A percentile compares a stretch with the other conserved stretches of the same genome.
phyloP scores from a whole-genome alignment of 2,329 filamentous ascomycete genomes.

The Pseudogymnoascus sp. region DNA sequence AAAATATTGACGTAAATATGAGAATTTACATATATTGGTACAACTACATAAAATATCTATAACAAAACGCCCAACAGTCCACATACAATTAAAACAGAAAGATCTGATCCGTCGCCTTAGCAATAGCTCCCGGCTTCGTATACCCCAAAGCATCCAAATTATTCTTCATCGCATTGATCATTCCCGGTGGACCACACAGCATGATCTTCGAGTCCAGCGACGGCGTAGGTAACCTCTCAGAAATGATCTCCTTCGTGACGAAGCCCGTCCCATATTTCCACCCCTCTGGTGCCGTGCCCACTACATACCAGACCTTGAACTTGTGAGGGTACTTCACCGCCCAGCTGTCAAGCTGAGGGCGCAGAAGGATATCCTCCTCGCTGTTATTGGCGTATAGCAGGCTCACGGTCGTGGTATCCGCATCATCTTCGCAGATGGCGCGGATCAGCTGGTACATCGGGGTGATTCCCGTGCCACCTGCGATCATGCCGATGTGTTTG shows the following conservation, averaged over 20 bases:
- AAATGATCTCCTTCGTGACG: constrained; percentile 43
- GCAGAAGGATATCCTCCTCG: constrained; percentile 51
- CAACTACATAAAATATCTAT: background rate
- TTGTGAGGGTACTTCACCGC: constrained; percentile 42
- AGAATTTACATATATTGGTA: background rate
- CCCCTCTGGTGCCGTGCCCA: constrained; percentile 37
- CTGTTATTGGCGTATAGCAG: constrained; percentile 51
- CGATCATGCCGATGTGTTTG: constrained; percentile 45
- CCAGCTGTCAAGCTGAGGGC: constrained; percentile 45
- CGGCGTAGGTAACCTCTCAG: constrained; percentile 39
- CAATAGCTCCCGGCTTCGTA: constrained; percentile 38
- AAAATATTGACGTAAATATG: background rate
- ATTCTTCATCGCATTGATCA: constrained; percentile 50
- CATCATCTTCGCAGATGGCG: constrained; percentile 52
- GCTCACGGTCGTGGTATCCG: constrained; percentile 46
- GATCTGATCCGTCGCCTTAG: constrained; percentile 46
- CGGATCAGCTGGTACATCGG: constrained; percentile 55
- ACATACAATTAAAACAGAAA: constrained; percentile 39
- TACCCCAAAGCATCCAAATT: constrained; percentile 41
- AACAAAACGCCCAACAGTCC: background rate
- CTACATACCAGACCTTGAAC: constrained; percentile 46
- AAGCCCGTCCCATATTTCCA: constrained; percentile 44
- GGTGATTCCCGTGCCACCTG: constrained; percentile 44
- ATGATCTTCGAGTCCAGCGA: constrained; percentile 41
- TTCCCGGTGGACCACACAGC: constrained; percentile 52